Percentiles rank a stretch among this genome's conserved stretches.
Conservation (phyloP, 2,329 filamentous ascomycete species). For the Laburnicola sp. region DNA sequence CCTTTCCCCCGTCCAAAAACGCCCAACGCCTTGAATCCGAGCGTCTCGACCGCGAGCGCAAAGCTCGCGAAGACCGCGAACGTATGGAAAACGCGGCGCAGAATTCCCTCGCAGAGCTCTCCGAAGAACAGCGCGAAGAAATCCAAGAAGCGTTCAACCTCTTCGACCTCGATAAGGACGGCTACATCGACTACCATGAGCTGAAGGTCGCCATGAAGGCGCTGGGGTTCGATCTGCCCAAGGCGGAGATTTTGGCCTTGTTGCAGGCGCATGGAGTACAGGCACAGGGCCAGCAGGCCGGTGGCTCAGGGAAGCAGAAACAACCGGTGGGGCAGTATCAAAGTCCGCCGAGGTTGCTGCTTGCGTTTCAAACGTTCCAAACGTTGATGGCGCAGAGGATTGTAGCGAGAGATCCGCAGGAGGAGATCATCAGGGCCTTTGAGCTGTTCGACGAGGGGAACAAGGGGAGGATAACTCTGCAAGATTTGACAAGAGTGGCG, state of each 20-base stretch:
- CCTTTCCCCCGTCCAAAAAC: constrained; percentile 50
- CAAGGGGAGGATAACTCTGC: constrained; percentile 88
- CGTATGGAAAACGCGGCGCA: constrained; percentile 52
- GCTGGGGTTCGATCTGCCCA: constrained; percentile 88
- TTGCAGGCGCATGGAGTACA: constrained; percentile 72
- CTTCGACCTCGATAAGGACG: constrained; percentile 96
- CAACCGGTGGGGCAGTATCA: constrained; percentile 22
- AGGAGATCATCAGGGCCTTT: constrained; percentile 91
- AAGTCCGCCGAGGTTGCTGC: constrained; percentile 61
- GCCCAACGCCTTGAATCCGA: constrained; percentile 46
- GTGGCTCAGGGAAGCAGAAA: constrained; percentile 13
- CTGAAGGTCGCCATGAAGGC: constrained; percentile 96
- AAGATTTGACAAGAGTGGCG: constrained; percentile 84
- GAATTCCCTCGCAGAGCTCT: constrained; percentile 60
- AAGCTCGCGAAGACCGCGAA: constrained; percentile 43
- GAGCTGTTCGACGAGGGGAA: constrained; percentile 87
- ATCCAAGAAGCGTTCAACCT: constrained; percentile 95
- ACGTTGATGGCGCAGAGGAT: constrained; percentile 77
- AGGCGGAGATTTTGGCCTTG: constrained; percentile 78
- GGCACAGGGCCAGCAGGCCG: constrained; percentile 8
- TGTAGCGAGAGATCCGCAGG: constrained; percentile 77
- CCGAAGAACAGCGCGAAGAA: constrained; percentile 88
- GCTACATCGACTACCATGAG: constrained; percentile 95
- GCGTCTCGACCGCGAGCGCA: constrained; percentile 47
- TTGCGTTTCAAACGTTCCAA: constrained; percentile 74